Evolutionary conservation across 2,329 filamentous ascomycete genomes (phyloP).

Genomic region (Phoma sp.): DNA sequence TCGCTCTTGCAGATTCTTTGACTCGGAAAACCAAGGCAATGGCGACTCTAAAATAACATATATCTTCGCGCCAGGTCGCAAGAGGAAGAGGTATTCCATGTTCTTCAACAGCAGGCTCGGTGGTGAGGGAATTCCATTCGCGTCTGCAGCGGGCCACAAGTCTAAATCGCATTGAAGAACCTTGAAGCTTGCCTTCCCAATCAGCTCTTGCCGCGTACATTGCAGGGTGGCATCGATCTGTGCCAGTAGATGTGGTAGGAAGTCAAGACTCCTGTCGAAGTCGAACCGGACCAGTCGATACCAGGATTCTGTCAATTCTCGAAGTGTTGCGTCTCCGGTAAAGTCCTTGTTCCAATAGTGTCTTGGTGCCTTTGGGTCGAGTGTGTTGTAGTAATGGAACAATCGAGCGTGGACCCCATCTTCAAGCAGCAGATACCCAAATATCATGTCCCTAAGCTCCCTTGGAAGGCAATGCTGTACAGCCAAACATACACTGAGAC

Average conservation of each 20-base stretch:
- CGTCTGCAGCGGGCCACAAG: conserved; percentile 11
- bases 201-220: conserved; percentile 8
- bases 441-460: conserved; percentile 21
- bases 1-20: conserved; percentile 10
- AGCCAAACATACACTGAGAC: conserved; percentile 7
- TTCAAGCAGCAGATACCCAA: conserved; percentile 14
- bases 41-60: conserved; percentile 10
- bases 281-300: conserved; percentile 16
- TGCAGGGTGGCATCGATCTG: conserved; percentile 12
- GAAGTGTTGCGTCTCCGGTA: conserved; percentile 11
- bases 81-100: conserved; percentile 13
- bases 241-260: conserved; percentile 14
- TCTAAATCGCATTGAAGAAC: conserved; percentile 12
- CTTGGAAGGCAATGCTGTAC: conserved; percentile 15
- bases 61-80: conserved; percentile 10
- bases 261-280: conserved; percentile 15
- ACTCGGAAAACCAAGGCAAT: conserved; percentile 9
- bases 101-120: conserved; percentile 11
- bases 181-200: conserved; percentile 15
- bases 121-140: conserved; percentile 12
- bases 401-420: conserved; percentile 13
- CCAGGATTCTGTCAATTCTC: conserved; percentile 15
- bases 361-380: conserved; percentile 17
- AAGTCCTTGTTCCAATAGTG: conserved; percentile 18
- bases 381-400: conserved; percentile 14